phyloP scores from a whole-genome alignment of 2,329 filamentous ascomycete species.

The Tolypocladium inflatum region DNA sequence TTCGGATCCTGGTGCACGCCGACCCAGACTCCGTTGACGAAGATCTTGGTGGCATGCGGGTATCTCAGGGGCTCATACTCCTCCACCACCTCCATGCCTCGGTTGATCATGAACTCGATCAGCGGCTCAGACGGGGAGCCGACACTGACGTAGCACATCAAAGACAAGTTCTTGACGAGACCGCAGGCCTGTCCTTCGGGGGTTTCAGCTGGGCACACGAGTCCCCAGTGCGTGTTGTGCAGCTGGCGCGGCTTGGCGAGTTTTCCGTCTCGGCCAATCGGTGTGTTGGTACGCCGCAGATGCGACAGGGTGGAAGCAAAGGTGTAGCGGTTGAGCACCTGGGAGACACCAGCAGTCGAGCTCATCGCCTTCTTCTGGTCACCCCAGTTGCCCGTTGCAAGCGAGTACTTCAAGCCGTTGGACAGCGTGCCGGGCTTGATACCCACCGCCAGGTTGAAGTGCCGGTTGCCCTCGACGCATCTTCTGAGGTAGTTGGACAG shows the following conservation, averaged over 20 bases:
- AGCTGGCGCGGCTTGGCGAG: slow-evolving; percentile 95
- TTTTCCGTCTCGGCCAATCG: slow-evolving; percentile 95
- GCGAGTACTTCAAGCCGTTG: slow-evolving; percentile 89
- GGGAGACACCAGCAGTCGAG: slow-evolving; percentile 92
- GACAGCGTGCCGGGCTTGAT: slow-evolving; percentile 88
- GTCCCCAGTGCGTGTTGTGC: slow-evolving; percentile 97
- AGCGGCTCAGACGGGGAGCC: slow-evolving; percentile 86
- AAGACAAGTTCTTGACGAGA: slow-evolving; percentile 91
- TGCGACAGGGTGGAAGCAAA: slow-evolving; percentile 95
- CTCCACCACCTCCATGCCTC: slow-evolving; percentile 93
- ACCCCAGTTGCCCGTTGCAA: slow-evolving; percentile 98
- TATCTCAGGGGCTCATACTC: slow-evolving; percentile 83
- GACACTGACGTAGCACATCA: slow-evolving; percentile 98
- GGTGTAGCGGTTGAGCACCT: slow-evolving; percentile 95
- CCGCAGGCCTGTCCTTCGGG: slow-evolving; percentile 98
- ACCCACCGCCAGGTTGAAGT: slow-evolving; percentile 85
- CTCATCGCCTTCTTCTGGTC: slow-evolving; percentile 97
- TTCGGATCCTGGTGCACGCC: slow-evolving; percentile 87
- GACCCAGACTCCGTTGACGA: slow-evolving; percentile 97
- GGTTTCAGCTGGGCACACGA: slow-evolving; percentile 95
- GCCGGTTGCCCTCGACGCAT: slow-evolving; percentile 78
- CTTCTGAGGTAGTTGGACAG: slow-evolving; percentile 85
- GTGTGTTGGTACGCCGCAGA: slow-evolving; percentile 93
- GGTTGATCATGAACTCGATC: slow-evolving; percentile 88
- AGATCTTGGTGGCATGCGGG: slow-evolving; percentile 92